Evolutionary conservation across 441 rosid genomes (phyloP).

Genomic region (Syzygium syzygioides): DNA sequence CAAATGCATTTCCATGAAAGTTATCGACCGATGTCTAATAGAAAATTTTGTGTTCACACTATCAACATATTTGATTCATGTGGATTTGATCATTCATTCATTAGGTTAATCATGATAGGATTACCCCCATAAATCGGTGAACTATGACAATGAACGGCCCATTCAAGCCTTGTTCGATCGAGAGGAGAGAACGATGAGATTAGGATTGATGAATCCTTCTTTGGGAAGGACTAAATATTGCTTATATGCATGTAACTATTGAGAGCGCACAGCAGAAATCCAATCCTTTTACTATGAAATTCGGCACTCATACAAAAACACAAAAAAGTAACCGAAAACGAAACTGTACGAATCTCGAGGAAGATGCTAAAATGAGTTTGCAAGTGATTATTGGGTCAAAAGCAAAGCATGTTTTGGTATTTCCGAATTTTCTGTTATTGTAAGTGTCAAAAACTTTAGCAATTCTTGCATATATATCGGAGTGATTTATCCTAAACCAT

Average conservation of each 20-base stretch:
- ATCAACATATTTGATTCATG: neutral
- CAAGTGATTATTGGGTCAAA: too few relatives aligned
- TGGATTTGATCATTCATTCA: neutral
- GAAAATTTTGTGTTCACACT: neutral
- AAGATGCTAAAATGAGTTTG: neutral
- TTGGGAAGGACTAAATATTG: neutral
- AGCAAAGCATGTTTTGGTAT: too few relatives aligned
- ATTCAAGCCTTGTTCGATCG: neutral
- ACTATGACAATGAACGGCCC: neutral
- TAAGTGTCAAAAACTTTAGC: neutral
- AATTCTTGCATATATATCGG: too few relatives aligned
- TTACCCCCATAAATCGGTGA: neutral
- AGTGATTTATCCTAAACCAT: too few relatives aligned
- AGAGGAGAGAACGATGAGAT: neutral
- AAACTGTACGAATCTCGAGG: neutral
- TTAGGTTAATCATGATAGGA: neutral
- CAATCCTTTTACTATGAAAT: too few relatives aligned
- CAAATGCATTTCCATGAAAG: neutral
- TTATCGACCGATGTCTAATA: neutral
- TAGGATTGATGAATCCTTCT: neutral
- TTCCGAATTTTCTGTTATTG: neutral
- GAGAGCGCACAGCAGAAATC: too few relatives aligned
- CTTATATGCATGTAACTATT: too few relatives aligned
- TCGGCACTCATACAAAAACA: neutral
- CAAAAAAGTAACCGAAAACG: neutral